Percentiles rank a stretch among this genome's conserved stretches.
These are phyloP conservation scores for Lotus japonicus DNA, from an alignment of 306 rosid species.

Conservation along the genomic window DNA sequence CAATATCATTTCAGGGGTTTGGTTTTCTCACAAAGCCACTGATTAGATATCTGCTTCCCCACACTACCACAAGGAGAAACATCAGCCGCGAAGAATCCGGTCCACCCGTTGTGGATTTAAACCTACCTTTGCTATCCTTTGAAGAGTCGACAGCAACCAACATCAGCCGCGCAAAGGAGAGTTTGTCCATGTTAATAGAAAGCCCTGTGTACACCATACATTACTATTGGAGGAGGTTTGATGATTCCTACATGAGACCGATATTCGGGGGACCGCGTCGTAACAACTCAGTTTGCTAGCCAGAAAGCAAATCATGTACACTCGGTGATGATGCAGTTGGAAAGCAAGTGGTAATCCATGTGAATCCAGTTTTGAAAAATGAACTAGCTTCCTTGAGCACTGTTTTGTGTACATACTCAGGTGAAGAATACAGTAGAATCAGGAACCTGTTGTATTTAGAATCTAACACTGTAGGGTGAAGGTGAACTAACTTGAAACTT, in stretches of 20 bases:
- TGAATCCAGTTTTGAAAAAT: conserved; percentile 16
- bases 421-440: neutral
- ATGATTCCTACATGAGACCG: conserved; percentile 88
- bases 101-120: conserved; percentile 38
- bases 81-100: conserved; percentile 16
- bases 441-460: neutral
- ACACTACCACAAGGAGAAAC: conserved; percentile 12
- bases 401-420: neutral
- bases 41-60: conserved; percentile 53
- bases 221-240: conserved; percentile 77
- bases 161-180: conserved; percentile 67
- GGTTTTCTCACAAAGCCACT: conserved; percentile 80
- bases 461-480: neutral
- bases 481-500: neutral
- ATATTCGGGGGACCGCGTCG: conserved; percentile 68
- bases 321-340: conserved; percentile 10
- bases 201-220: conserved; percentile 76
- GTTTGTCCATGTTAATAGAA: conserved; percentile 65
- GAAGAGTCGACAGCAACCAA: conserved; percentile 63
- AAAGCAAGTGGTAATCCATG: neutral
- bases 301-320: neutral
- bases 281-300: conserved; percentile 26
- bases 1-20: conserved; percentile 65
- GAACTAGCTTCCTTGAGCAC: neutral
- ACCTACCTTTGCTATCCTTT: conserved; percentile 61